Conservation (phyloP, 2,329 filamentous ascomycete genomes). For the Aspergillus calidoustus region DNA sequence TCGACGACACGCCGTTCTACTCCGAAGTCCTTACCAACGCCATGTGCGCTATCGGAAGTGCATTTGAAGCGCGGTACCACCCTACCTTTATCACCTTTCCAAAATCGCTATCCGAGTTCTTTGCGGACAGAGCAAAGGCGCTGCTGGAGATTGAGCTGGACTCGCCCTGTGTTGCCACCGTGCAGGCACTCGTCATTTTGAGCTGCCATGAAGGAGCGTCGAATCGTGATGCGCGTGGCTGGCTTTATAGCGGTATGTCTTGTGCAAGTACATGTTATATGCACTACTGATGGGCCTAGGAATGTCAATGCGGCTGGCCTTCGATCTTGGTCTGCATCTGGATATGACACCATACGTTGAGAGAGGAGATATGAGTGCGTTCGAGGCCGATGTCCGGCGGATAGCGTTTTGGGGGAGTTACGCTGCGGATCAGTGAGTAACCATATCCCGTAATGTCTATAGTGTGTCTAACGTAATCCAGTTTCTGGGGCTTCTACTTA, state of each 20-base stretch:
- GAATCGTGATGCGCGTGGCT: constrained; percentile 44
- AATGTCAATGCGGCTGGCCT: constrained; percentile 24
- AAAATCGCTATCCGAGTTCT: constrained; percentile 42
- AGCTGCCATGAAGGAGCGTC: constrained; percentile 46
- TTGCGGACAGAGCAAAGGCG: constrained; percentile 43
- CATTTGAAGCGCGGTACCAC: constrained; percentile 42
- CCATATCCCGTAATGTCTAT: constrained; percentile 6
- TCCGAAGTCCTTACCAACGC: constrained; percentile 49
- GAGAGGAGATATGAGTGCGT: constrained; percentile 20
- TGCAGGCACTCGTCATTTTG: constrained; percentile 49
- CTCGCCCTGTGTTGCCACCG: constrained; percentile 47
- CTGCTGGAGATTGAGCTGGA: constrained; percentile 51
- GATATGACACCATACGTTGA: constrained; percentile 25
- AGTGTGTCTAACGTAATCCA: not conserved
- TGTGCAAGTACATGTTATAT: not conserved
- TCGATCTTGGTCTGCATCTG: constrained; percentile 22
- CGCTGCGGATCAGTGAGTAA: constrained; percentile 20
- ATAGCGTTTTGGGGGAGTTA: constrained; percentile 24
- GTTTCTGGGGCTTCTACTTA: constrained; percentile 38
- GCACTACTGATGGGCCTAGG: constrained; percentile 5
- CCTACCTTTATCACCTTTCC: constrained; percentile 39
- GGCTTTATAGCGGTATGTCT: constrained; percentile 46
- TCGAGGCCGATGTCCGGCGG: constrained; percentile 21
- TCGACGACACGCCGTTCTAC: constrained; percentile 46
- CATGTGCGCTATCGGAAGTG: constrained; percentile 33